Evolutionary conservation across 768 basidiomycete genomes (phyloP).

Genomic region (Roridomyces roridus): DNA sequence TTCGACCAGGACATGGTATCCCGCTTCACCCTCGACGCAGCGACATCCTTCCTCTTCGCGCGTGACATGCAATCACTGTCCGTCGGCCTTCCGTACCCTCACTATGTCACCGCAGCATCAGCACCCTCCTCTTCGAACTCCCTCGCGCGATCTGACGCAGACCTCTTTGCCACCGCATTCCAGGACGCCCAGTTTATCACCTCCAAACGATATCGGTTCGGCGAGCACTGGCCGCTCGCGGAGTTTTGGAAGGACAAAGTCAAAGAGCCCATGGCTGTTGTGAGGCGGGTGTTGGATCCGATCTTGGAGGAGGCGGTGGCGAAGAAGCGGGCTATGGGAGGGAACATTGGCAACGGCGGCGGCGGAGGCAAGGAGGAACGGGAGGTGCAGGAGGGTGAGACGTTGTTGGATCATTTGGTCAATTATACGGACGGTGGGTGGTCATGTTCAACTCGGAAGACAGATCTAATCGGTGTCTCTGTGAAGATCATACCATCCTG

Average conservation of each 20-base stretch:
- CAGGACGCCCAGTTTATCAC: conserved; percentile 45
- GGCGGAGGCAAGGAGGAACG: conserved; percentile 29
- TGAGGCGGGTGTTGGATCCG: conserved; percentile 56
- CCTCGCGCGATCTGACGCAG: conserved; percentile 42
- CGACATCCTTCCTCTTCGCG: conserved; percentile 67
- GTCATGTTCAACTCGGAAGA: neutral
- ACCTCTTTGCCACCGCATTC: conserved; percentile 63
- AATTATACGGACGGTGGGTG: conserved; percentile 55
- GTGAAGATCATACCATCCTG: conserved; percentile 48
- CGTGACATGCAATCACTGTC: conserved; percentile 55
- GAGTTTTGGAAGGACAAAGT: conserved; percentile 61
- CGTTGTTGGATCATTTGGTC: conserved; percentile 55
- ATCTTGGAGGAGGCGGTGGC: conserved; percentile 52
- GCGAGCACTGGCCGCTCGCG: conserved; percentile 50
- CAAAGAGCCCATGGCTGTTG: conserved; percentile 46
- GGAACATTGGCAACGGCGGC: conserved; percentile 25
- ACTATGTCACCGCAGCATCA: conserved; percentile 31
- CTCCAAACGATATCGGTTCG: conserved; percentile 43
- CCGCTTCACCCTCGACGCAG: conserved; percentile 68
- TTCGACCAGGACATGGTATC: conserved; percentile 45
- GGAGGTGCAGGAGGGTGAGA: conserved; percentile 44
- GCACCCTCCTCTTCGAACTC: conserved; percentile 31
- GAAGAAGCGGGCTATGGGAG: conserved; percentile 35
- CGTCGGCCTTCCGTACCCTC: conserved; percentile 58
- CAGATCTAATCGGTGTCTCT: neutral